Percentiles rank a stretch among this genome's conserved stretches.
These are phyloP conservation scores for Leccinum barrowsii DNA, from an alignment of 768 basidiomycete species.

Conservation along the genomic window DNA sequence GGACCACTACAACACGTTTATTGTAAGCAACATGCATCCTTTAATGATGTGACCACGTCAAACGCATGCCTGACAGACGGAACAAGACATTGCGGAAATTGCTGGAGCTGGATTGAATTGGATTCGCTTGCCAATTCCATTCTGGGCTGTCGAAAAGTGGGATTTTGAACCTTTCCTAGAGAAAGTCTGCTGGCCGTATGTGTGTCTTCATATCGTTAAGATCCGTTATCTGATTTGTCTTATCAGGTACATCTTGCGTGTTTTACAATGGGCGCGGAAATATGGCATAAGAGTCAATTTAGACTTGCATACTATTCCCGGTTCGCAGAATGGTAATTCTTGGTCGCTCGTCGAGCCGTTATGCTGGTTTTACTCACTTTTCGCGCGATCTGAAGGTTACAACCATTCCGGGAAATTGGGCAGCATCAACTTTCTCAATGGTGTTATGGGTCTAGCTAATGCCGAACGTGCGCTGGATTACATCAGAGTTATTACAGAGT, in stretches of 20 bases:
- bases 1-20: constrained; percentile 78
- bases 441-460: constrained; percentile 84
- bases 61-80: constrained; percentile 51
- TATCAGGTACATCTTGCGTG: constrained; percentile 65
- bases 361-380: not conserved
- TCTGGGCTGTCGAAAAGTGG: constrained; percentile 83
- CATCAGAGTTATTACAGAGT: constrained; percentile 72
- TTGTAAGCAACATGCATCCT: constrained; percentile 46
- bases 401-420: constrained; percentile 64
- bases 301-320: constrained; percentile 78
- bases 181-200: constrained; percentile 70
- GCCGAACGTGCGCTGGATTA: constrained; percentile 76
- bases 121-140: constrained; percentile 76
- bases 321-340: constrained; percentile 65
- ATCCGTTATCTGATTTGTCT: constrained; percentile 1
- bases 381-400: constrained; percentile 35
- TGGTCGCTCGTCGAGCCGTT: not conserved
- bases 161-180: constrained; percentile 73
- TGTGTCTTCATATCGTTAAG: constrained; percentile 4
- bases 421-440: constrained; percentile 57
- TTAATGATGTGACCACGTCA: not conserved
- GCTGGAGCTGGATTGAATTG: constrained; percentile 87
- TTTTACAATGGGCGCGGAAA: constrained; percentile 81
- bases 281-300: constrained; percentile 84
- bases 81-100: constrained; percentile 85